These are phyloP conservation scores for Rubus parviflorus DNA, from an alignment of 306 rosid genomes.

Conservation along the genomic window DNA sequence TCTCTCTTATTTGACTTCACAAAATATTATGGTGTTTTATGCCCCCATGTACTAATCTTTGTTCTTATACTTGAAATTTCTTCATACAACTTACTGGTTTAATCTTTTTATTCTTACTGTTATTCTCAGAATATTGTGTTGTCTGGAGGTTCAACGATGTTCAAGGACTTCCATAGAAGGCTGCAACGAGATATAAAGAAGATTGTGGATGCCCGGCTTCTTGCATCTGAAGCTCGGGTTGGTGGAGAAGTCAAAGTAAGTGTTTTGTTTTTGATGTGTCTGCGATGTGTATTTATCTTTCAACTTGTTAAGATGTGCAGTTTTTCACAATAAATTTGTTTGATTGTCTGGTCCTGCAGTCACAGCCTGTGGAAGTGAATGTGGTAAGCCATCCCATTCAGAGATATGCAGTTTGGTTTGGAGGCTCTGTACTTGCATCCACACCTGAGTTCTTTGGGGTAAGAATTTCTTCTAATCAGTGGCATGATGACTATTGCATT, in stretches of 20 bases:
- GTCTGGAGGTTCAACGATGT: constrained; percentile 99
- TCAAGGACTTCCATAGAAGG: constrained; percentile 97
- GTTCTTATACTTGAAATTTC: background rate
- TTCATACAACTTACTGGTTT: constrained; percentile 14
- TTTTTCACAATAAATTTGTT: background rate
- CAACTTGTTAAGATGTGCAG: background rate
- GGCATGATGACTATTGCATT: background rate
- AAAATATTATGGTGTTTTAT: too few relatives aligned
- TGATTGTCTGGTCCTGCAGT: constrained; percentile 39
- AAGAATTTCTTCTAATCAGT: constrained; percentile 28
- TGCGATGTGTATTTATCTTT: background rate
- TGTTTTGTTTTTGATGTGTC: background rate
- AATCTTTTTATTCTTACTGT: background rate
- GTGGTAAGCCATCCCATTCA: constrained; percentile 96
- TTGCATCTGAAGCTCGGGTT: constrained; percentile 78
- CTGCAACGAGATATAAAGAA: constrained; percentile 95
- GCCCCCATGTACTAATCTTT: too few relatives aligned
- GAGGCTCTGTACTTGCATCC: constrained; percentile 98
- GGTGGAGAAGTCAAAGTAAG: constrained; percentile 79
- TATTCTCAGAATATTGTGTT: constrained; percentile 80
- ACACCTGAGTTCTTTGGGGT: constrained; percentile 95
- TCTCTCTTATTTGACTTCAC: too few relatives aligned
- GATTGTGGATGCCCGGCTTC: constrained; percentile 89
- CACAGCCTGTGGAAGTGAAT: constrained; percentile 97
- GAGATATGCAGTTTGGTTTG: constrained; percentile 99